A percentile compares a stretch with the other conserved stretches of the same genome.
Evolutionary conservation across 1,284 basidiomycete genomes (phyloP).

Genomic region (Tremellales sp.): DNA sequence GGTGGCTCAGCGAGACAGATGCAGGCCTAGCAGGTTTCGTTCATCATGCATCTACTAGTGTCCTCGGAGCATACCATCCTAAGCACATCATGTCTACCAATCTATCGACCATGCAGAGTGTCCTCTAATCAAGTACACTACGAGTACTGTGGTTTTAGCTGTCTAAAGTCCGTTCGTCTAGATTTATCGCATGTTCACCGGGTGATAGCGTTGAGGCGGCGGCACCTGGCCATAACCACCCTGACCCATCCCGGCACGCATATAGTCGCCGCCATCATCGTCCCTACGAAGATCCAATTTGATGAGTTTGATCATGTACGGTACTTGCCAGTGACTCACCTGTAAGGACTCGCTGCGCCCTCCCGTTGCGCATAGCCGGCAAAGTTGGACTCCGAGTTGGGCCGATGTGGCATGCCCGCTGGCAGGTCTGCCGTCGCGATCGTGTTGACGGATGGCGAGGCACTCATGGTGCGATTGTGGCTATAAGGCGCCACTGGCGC

Average conservation of each 20-base stretch:
- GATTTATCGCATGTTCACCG: constrained; percentile 5
- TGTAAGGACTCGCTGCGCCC: constrained; percentile 7
- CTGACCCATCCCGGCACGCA: constrained; percentile 11
- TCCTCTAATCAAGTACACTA: constrained; percentile 1
- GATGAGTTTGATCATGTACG: background rate
- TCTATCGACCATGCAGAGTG: constrained; percentile 4
- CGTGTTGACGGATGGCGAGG: constrained; percentile 28
- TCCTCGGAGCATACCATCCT: background rate
- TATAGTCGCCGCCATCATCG: constrained; percentile 17
- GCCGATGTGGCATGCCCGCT: constrained; percentile 18
- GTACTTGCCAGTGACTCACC: constrained; percentile 2
- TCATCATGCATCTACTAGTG: background rate
- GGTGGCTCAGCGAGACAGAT: constrained; percentile 3
- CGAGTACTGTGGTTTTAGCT: background rate
- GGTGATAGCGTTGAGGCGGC: constrained; percentile 9
- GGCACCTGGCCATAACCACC: background rate
- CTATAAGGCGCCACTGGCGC: constrained; percentile 16
- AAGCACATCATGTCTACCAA: background rate
- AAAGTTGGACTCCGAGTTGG: background rate
- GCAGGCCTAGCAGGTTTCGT: background rate
- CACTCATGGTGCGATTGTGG: constrained; percentile 21
- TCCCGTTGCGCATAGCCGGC: constrained; percentile 10
- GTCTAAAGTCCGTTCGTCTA: background rate
- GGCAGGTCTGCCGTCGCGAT: constrained; percentile 42
- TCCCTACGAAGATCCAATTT: background rate